Evolutionary conservation across 23 red algal species (phyloP), one percentile per base, ranked within the genome.

Genomic region (Pyropia haitanensis): DNA sequence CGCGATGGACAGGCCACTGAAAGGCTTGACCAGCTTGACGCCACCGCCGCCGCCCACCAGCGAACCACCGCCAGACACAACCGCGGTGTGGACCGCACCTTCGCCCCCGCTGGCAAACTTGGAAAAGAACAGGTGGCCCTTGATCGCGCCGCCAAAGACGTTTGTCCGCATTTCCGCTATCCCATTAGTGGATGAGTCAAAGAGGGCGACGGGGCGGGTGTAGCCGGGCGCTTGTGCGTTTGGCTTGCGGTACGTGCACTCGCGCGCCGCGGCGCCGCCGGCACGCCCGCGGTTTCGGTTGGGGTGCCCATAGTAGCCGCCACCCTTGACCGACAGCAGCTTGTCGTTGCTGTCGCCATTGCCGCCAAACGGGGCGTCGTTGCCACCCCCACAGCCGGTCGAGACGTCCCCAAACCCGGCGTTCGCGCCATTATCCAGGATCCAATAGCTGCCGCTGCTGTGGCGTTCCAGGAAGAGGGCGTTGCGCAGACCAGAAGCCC

Each of bases 201-300:
- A 76, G 52, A 21, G 70, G 18, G 81, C 81, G 46, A 87, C 76
- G 3, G 58, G 63, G 53, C 31, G 58, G n/a, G 74, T 64, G 71
- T 71, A 87, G 3, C 72, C 55, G 5, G 55, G 39, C 2, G 39
- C 39, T 12, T 46, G 39, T 1, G 39, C 63, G 14, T 29, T 69
- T 8, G 53, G 49, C 53, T 39, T 71, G 5, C 65, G 63, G 10
- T 17, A 24, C 13, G 31, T 58, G 56, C 65, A 53, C 15, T 27
- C 52, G 1, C 29, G 29, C 4, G 58, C 66, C 60, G 39, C 61
- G 31, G 59, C 30, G 30, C 65, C 61, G 19, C 73, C 52, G 28
- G 71, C 73, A 18, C 71, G 51, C 56, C 71, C 81, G 26, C 79
- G 49, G 57, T 83, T 83, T 29, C 79, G 65, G 55, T 83, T 83